Evolutionary conservation across 139 green algal species (phyloP), one percentile per base, ranked within the genome.

Genomic region (Micractinium sp.): DNA sequence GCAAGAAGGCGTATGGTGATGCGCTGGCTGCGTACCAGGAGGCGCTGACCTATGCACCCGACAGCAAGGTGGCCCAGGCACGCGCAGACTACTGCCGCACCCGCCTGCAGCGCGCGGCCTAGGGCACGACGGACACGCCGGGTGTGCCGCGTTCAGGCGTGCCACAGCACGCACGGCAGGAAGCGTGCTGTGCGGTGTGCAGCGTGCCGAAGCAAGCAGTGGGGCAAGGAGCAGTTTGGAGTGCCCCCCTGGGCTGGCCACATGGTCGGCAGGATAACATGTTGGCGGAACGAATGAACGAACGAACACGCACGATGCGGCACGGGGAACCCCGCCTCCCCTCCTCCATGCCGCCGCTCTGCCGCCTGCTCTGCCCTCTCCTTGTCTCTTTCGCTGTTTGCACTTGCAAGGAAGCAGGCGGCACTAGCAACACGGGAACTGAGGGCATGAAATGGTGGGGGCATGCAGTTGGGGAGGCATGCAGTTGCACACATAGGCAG

Each of bases 1-100:
- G 94, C 85, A 67, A 88, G 12, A 94, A 96, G 87, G 75, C 97
- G 31, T 98, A 85, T 86, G 92, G 94, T 67, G 88, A 94, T 0
- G 97, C 97, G 12, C 90, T 97, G 76, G 63, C 94, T 71, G 94
- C 95, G 0, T 99, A 99, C 90, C 88, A 96, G 75, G 94, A 98
- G 90, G 94, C 93, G 13, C 92, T 99, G 47, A 91, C 92, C 0
- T 97, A 97, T 81, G 96, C 96, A 0, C 97, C 97, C 36, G 90
- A 94, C 87, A 99, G 99, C 93, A 92, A 94, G 39, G 93, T 98
- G n/a, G 97, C 97, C 25, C 90, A 93, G 81, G 73, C 89, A 15
- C 89, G 95, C 7, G 79, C 71, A 76, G 91, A 95, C 16, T 93
- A 88, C 47, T 93, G 90, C 90, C 93, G 92, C 81, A 88, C 88